phyloP scores from a whole-genome alignment of 495 filamentous ascomycete species.

The Lasiosphaeria hispida region DNA sequence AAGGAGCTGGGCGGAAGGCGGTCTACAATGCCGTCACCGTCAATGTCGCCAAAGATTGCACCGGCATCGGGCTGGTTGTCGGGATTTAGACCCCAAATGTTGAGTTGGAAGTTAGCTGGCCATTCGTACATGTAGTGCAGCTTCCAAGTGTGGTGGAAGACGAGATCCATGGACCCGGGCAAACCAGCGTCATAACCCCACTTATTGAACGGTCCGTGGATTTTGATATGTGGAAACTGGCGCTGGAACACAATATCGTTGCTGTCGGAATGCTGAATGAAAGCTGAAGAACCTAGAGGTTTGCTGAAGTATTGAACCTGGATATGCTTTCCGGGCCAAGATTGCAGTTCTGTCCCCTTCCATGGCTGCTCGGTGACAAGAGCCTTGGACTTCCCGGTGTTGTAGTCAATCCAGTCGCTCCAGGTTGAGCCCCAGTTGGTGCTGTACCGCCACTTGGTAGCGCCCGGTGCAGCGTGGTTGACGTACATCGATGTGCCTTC shows the following conservation, averaged over 20 bases:
- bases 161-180: conserved; percentile 53
- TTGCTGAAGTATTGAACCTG: conserved; percentile 67
- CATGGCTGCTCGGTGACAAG: conserved; percentile 46
- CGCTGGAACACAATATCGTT: conserved; percentile 43
- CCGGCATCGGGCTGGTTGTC: conserved; percentile 60
- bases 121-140: conserved; percentile 64
- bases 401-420: conserved; percentile 58
- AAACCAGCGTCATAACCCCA: conserved; percentile 68
- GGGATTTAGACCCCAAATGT: conserved; percentile 67
- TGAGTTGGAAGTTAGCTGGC: conserved; percentile 62
- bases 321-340: conserved; percentile 65
- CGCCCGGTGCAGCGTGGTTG: conserved; percentile 60
- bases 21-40: conserved; percentile 55
- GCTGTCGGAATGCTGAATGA: conserved; percentile 61
- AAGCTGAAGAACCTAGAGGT: conserved; percentile 61
- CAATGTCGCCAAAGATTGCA: conserved; percentile 33
- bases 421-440: conserved; percentile 61
- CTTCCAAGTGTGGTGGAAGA: conserved; percentile 56
- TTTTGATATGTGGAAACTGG: conserved; percentile 58
- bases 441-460: conserved; percentile 63
- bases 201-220: conserved; percentile 66
- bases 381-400: conserved; percentile 40
- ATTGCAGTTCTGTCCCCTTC: conserved; percentile 60
- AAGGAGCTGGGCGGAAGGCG: conserved; percentile 63
- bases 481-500: conserved; percentile 41